A percentile compares a stretch with the other conserved stretches of the same genome.
Conservation (phyloP, 2,329 filamentous ascomycete species). For the Tolypocladium nubicola region DNA sequence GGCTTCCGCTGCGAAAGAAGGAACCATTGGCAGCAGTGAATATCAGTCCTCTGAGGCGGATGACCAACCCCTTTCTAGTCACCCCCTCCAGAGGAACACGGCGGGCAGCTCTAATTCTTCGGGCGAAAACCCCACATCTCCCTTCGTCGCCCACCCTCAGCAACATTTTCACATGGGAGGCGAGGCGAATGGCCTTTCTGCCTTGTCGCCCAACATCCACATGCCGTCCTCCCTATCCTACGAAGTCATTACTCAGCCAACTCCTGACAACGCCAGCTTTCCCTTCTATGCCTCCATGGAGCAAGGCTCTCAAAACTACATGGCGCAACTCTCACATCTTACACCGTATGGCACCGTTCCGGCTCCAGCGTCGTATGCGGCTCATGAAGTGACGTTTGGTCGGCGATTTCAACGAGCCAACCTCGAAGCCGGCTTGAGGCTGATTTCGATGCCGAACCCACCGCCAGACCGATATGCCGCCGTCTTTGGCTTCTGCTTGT, state of each 20-base stretch:
- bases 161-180: background rate
- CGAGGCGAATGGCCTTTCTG: background rate
- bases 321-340: slow-evolving; percentile 5
- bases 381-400: slow-evolving; percentile 57
- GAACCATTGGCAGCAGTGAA: slow-evolving; percentile 22
- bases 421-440: slow-evolving; percentile 49
- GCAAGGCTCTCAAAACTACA: slow-evolving; percentile 3
- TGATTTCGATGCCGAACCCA: slow-evolving; percentile 41
- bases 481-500: slow-evolving; percentile 60
- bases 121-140: background rate
- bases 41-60: slow-evolving; percentile 4
- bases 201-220: slow-evolving; percentile 3
- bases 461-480: slow-evolving; percentile 37
- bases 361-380: slow-evolving; percentile 44
- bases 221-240: slow-evolving; percentile 19
- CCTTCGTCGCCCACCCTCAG: background rate
- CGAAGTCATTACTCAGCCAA: slow-evolving; percentile 41
- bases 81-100: background rate
- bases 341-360: slow-evolving; percentile 25
- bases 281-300: slow-evolving; percentile 24
- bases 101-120: background rate
- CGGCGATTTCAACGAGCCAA: slow-evolving; percentile 58
- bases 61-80: background rate
- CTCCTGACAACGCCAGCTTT: slow-evolving; percentile 43
- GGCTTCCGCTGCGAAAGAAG: slow-evolving; percentile 39